Conservation (phyloP, 176 grass and related monocot species). For the Ensete ventricosum region DNA sequence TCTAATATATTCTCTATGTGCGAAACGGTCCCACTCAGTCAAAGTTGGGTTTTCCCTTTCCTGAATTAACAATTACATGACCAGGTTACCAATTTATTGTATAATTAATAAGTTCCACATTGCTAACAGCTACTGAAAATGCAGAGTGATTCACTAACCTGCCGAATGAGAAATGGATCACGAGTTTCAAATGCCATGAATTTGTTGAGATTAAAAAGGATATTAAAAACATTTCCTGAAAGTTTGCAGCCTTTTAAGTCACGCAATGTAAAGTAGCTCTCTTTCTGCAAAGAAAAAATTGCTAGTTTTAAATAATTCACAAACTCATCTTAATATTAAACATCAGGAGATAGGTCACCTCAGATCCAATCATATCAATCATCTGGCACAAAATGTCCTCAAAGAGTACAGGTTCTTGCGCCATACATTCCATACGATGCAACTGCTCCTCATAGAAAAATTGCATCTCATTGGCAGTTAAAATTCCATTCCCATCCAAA, state of each 20-base stretch:
- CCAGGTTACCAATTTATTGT: constrained; percentile 8
- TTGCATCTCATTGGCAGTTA: constrained; percentile 83
- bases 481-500: constrained; percentile 79
- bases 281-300: constrained; percentile 49
- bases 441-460: constrained; percentile 96
- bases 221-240: constrained; percentile 84
- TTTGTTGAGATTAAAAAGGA: constrained; percentile 95
- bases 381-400: constrained; percentile 94
- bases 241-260: constrained; percentile 74
- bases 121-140: not conserved
- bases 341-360: constrained; percentile 34
- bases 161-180: constrained; percentile 94
- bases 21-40: constrained; percentile 96
- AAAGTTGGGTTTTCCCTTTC: constrained; percentile 90
- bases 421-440: constrained; percentile 98
- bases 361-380: constrained; percentile 84
- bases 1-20: constrained; percentile 83
- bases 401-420: constrained; percentile 87
- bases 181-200: constrained; percentile 93
- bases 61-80: constrained; percentile 34
- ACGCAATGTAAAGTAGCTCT: constrained; percentile 48
- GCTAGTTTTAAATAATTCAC: not conserved
- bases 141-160: constrained; percentile 42
- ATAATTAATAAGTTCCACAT: not conserved
- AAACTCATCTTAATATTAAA: not conserved